These are phyloP conservation scores for Exophiala oligosperma DNA, from an alignment of 2,329 filamentous ascomycete species.

Conservation along the genomic window DNA sequence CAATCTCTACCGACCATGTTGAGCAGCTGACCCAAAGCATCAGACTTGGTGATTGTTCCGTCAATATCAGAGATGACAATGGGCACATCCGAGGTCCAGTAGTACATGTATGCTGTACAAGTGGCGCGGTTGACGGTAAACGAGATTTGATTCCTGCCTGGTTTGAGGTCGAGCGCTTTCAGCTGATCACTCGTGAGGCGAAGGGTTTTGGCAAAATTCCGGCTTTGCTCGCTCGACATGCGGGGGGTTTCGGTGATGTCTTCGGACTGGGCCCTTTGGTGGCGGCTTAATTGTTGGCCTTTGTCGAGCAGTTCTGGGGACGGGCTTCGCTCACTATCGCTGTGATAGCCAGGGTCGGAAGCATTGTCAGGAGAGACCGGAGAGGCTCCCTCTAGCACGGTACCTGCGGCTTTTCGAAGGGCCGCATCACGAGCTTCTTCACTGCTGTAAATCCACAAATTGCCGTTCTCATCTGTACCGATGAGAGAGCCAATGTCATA, in stretches of 20 bases:
- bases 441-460: conserved; percentile 99
- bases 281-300: conserved; percentile 40
- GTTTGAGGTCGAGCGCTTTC: conserved; percentile 76
- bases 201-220: conserved; percentile 95
- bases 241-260: conserved; percentile 56
- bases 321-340: conserved; percentile 68
- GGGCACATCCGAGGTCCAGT: conserved; percentile 87
- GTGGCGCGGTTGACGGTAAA: conserved; percentile 96
- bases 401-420: conserved; percentile 61
- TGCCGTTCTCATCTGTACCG: conserved; percentile 91
- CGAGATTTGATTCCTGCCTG: conserved; percentile 88
- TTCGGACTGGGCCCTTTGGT: conserved; percentile 62
- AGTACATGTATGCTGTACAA: conserved; percentile 87
- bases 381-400: conserved; percentile 52
- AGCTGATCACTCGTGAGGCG: conserved; percentile 93
- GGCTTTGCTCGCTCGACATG: conserved; percentile 64
- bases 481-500: conserved; percentile 96
- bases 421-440: conserved; percentile 93
- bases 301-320: conserved; percentile 63
- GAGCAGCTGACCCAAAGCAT: conserved; percentile 88
- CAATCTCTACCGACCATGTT: conserved; percentile 98
- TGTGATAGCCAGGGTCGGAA: conserved; percentile 94
- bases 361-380: conserved; percentile 69
- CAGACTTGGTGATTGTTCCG: conserved; percentile 97
- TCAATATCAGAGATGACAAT: conserved; percentile 99